phyloP scores from a whole-genome alignment of 2,329 filamentous ascomycete species.

The Neurospora crassa region DNA sequence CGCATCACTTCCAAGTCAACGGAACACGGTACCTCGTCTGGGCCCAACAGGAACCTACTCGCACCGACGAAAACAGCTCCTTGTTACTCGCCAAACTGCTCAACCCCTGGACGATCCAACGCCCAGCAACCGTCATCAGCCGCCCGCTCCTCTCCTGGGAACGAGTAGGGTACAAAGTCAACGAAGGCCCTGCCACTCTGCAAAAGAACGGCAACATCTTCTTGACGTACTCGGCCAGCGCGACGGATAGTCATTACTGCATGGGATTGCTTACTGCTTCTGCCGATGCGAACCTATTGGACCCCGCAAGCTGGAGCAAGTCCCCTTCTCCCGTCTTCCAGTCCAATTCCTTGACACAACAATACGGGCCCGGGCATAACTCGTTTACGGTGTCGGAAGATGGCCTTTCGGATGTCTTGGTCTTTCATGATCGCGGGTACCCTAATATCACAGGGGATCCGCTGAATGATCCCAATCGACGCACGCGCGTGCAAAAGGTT shows the following conservation, averaged over 20 bases:
- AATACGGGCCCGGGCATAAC: slow-evolving; percentile 22
- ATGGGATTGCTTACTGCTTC: slow-evolving; percentile 14
- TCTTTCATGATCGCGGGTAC: slow-evolving; percentile 21
- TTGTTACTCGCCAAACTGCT: slow-evolving; percentile 19
- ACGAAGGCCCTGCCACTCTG: slow-evolving; percentile 14
- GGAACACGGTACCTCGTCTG: slow-evolving; percentile 22
- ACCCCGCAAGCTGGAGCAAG: slow-evolving; percentile 19
- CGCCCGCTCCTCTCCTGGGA: slow-evolving; percentile 13
- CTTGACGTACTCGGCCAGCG: slow-evolving; percentile 14
- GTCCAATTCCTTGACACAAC: slow-evolving; percentile 6
- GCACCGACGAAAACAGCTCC: slow-evolving; percentile 16
- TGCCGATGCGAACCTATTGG: slow-evolving; percentile 20
- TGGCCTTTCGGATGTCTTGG: slow-evolving; percentile 20
- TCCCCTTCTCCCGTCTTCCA: slow-evolving; percentile 17
- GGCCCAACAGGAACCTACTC: slow-evolving; percentile 21
- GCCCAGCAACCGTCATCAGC: slow-evolving; percentile 13
- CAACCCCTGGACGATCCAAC: slow-evolving; percentile 22
- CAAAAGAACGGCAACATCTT: slow-evolving; percentile 15
- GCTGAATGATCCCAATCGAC: slow-evolving; percentile 19
- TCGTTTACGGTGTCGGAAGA: slow-evolving; percentile 23
- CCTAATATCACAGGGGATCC: slow-evolving; percentile 21
- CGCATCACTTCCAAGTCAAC: slow-evolving; percentile 20
- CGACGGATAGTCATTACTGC: slow-evolving; percentile 19
- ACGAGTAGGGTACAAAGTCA: slow-evolving; percentile 16
- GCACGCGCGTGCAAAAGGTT: slow-evolving; percentile 22